Evolutionary conservation across 2,329 filamentous ascomycete genomes (phyloP).

Genomic region (Sporothrix protearum): DNA sequence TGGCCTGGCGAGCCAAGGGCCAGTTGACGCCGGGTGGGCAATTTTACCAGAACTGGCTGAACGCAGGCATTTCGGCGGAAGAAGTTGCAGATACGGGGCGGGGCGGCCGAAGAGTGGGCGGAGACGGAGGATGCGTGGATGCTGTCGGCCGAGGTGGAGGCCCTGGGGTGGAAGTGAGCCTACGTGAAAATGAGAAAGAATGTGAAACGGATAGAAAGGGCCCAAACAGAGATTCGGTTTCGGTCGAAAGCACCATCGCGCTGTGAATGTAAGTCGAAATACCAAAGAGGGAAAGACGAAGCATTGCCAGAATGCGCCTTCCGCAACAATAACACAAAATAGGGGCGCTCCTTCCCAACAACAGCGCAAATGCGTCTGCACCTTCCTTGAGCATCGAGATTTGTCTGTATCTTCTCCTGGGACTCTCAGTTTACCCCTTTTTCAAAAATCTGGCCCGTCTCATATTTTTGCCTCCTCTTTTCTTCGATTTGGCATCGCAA

Average conservation of each 20-base stretch:
- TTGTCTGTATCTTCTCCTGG: neutral
- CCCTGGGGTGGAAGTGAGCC: slow-evolving; percentile 41
- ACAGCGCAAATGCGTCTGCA: neutral
- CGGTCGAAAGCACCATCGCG: neutral
- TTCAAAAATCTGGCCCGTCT: neutral
- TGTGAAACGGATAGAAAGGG: neutral
- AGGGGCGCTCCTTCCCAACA: neutral
- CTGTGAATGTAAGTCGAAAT: neutral
- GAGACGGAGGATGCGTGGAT: slow-evolving; percentile 41
- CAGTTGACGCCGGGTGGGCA: slow-evolving; percentile 35
- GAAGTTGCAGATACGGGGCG: slow-evolving; percentile 36
- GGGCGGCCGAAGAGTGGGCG: slow-evolving; percentile 36
- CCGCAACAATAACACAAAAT: neutral
- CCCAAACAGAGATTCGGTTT: neutral
- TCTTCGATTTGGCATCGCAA: neutral
- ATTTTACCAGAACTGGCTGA: slow-evolving; percentile 37
- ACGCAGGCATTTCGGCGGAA: slow-evolving; percentile 37
- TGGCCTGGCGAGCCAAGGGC: slow-evolving; percentile 31
- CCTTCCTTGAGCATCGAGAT: neutral
- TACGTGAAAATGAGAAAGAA: neutral
- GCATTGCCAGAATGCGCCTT: slow-evolving; percentile 3
- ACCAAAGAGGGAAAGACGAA: neutral
- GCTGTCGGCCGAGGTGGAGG: slow-evolving; percentile 37
- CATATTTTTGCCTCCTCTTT: neutral
- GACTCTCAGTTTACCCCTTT: neutral